phyloP scores from a whole-genome alignment of 345 rosid genomes.

The Citrus sp. region DNA sequence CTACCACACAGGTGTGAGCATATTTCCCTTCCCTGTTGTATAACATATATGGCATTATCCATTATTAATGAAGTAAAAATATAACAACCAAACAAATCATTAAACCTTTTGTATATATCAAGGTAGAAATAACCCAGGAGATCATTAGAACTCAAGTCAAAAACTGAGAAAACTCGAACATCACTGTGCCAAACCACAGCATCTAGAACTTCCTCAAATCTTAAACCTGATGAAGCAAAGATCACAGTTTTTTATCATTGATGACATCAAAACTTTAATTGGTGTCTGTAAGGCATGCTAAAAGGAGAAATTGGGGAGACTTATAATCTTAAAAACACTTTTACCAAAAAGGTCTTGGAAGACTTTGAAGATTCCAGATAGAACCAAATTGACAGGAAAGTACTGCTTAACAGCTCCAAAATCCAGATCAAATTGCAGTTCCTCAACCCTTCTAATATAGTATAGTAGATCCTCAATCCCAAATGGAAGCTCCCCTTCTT shows the following conservation, averaged over 20 bases:
- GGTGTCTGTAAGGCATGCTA: not conserved
- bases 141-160: constrained; percentile 75
- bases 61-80: not conserved
- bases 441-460: constrained; percentile 77
- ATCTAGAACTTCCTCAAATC: constrained; percentile 67
- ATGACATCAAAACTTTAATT: not conserved
- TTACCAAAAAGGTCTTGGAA: constrained; percentile 92
- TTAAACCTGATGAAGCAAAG: constrained; percentile 53
- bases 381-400: constrained; percentile 83
- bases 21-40: constrained; percentile 83
- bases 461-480: constrained; percentile 82
- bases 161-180: constrained; percentile 66
- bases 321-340: constrained; percentile 1
- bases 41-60: constrained; percentile 16
- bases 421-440: constrained; percentile 77
- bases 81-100: constrained; percentile 5
- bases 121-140: constrained; percentile 89
- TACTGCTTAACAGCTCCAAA: constrained; percentile 69
- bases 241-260: constrained; percentile 5
- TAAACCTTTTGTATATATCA: constrained; percentile 74
- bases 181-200: constrained; percentile 76
- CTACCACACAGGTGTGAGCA: constrained; percentile 71
- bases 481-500: constrained; percentile 84
- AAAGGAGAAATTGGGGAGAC: not conserved
- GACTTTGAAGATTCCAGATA: constrained; percentile 84